Conservation (phyloP, 495 filamentous ascomycete genomes). For the Aspergillus coremiiformis region DNA sequence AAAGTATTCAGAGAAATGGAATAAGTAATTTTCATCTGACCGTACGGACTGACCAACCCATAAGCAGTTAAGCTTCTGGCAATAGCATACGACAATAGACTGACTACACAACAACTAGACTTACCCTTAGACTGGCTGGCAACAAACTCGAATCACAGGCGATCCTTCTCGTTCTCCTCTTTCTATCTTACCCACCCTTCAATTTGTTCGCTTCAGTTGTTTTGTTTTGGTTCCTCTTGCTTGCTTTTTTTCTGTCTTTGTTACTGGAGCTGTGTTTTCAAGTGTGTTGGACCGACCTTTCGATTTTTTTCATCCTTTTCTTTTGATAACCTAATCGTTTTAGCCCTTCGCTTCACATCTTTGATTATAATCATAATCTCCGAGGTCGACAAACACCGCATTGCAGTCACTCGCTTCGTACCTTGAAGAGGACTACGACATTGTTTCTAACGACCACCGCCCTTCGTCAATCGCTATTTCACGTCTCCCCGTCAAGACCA, state of each 20-base stretch:
- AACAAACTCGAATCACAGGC: neutral
- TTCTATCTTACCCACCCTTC: neutral
- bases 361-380: neutral
- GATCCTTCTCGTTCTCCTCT: neutral
- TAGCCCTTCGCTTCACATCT: neutral
- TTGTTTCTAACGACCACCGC: neutral
- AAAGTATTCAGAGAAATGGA: too few species aligned
- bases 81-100: neutral
- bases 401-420: constrained; percentile 1
- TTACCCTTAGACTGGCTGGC: neutral
- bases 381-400: neutral
- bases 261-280: neutral
- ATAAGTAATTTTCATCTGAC: constrained; percentile 1
- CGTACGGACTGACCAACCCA: neutral
- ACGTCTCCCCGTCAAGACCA: too few species aligned
- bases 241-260: neutral
- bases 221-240: neutral
- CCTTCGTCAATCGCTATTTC: neutral
- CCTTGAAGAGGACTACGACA: neutral
- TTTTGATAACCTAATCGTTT: neutral
- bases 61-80: constrained; percentile 2
- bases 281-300: neutral
- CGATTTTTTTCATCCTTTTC: neutral
- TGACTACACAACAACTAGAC: neutral
- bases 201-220: neutral